Percentiles rank a stretch among this genome's conserved stretches.
These are phyloP conservation scores for Helenozyma rhizophorensis DNA, from an alignment of 805 yeast genomes.

Conservation along the genomic window DNA sequence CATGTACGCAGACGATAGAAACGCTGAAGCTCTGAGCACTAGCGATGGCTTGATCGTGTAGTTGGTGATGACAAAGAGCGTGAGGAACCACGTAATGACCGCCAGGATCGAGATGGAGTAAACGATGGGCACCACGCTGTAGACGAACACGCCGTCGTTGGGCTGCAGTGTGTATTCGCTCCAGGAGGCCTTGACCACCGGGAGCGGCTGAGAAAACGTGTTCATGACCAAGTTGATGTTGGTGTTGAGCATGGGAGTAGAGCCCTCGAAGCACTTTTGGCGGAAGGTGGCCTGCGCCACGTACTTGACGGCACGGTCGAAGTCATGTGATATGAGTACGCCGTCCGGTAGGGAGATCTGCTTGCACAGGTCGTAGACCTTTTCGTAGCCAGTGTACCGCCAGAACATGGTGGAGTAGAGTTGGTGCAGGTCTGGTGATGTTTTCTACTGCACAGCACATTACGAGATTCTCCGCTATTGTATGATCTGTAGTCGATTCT, in stretches of 20 bases:
- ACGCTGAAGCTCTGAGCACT: constrained; percentile 46
- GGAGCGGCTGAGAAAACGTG: constrained; percentile 30
- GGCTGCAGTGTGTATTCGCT: constrained; percentile 27
- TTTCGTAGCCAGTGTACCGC: constrained; percentile 20
- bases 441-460: too few relatives aligned
- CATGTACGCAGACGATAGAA: constrained; percentile 53
- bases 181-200: constrained; percentile 50
- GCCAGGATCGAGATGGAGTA: constrained; percentile 62
- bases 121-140: constrained; percentile 57
- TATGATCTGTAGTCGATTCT: too few relatives aligned
- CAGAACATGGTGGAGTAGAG: constrained; percentile 41
- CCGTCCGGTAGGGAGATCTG: constrained; percentile 29
- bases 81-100: constrained; percentile 58
- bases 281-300: constrained; percentile 22
- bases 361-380: constrained; percentile 29
- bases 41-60: constrained; percentile 59
- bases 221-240: constrained; percentile 30
- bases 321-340: constrained; percentile 26
- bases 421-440: too few relatives aligned
- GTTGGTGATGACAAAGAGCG: constrained; percentile 61
- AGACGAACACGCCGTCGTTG: constrained; percentile 43
- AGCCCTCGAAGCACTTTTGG: constrained; percentile 29
- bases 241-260: constrained; percentile 36
- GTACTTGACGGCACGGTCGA: constrained; percentile 18
- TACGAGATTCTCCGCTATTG: too few relatives aligned